Percentiles rank a stretch among this genome's conserved stretches.
These are phyloP conservation scores for Geotrichum restrictum DNA, from an alignment of 1,139 yeast species.

Conservation along the genomic window DNA sequence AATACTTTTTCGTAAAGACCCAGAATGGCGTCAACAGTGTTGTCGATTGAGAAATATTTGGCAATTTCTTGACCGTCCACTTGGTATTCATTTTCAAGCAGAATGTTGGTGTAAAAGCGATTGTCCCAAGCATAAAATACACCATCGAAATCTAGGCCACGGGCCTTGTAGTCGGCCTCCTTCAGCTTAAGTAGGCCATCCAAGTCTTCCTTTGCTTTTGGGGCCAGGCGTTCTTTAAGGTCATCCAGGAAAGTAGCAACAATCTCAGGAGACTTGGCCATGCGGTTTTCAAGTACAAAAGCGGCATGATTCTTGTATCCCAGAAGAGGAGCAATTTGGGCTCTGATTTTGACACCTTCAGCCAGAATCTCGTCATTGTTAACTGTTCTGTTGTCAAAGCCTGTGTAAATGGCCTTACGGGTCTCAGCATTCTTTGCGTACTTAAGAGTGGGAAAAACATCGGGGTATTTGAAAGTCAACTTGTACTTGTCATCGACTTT, in stretches of 20 bases:
- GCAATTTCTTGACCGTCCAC: constrained; percentile 70
- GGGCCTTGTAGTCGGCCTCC: constrained; percentile 47
- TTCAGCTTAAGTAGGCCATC: constrained; percentile 51
- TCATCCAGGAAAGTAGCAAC: constrained; percentile 62
- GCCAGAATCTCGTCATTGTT: constrained; percentile 59
- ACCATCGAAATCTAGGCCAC: constrained; percentile 44
- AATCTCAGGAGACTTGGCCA: constrained; percentile 65
- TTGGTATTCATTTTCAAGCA: constrained; percentile 62
- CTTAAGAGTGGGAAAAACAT: constrained; percentile 68
- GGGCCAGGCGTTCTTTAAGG: constrained; percentile 53
- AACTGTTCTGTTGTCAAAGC: constrained; percentile 59
- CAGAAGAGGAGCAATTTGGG: constrained; percentile 55
- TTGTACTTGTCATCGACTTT: constrained; percentile 50
- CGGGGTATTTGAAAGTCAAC: constrained; percentile 80
- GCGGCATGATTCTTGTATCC: constrained; percentile 69
- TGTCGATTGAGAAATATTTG: constrained; percentile 72
- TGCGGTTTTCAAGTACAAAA: constrained; percentile 66
- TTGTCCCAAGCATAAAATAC: constrained; percentile 70
- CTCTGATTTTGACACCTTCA: constrained; percentile 59
- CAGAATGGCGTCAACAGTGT: constrained; percentile 65
- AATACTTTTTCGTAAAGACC: constrained; percentile 64
- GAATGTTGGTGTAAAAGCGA: constrained; percentile 58
- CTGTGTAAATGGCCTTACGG: constrained; percentile 60
- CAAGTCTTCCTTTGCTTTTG: constrained; percentile 57
- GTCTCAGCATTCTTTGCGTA: constrained; percentile 62